Base-by-base conservation (phyloP, 352 stramenopile species). In the Phytophthora constricta region DNA sequence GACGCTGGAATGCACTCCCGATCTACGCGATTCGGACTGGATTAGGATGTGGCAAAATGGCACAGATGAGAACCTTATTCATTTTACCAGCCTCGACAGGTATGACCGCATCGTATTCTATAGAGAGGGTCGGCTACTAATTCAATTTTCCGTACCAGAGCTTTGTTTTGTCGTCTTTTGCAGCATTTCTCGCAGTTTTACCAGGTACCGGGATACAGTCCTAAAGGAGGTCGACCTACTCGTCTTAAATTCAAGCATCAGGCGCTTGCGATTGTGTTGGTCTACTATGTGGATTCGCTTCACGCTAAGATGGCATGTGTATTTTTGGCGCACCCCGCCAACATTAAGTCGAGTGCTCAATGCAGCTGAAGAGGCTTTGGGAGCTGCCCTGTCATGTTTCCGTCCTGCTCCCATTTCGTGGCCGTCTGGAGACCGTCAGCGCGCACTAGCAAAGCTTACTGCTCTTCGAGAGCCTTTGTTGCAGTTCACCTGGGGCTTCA, bases 231-330 rank as follows among this genome's bases (percentile, higher is more conserved):
- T 5, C 46, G 55, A 11, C 62, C 62, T 8, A 37, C 42, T 1
- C 62, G 58, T 28, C 31, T 64, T 20, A 25, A 25, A 5, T 37
- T 55, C 13, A 41, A 61, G 25, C 62, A 70, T 33, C 16, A 64
- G 26, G 39, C 55, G 27, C 31, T 65, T 1, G 54, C 46, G 0
- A 14, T 70, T 7, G 5, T 70, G 5, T 47, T 70, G 2, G 46
- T 56, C 20, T 70, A 60, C 39, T 70, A 70, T 39, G 49, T 52
- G 27, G 16, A 37, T 23, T 16, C 23, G n/a, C 45, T n/a, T n/a
- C n/a, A n/a, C n/a, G n/a, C n/a, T n/a, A n/a, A n/a, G n/a, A n/a
- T n/a, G n/a, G n/a, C n/a, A n/a, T n/a, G n/a, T n/a, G n/a, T n/a
- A n/a, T n/a, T n/a, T n/a, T n/a, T n/a, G n/a, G n/a, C n/a, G n/a